phyloP scores from a whole-genome alignment of 352 stramenopile genomes.

The Phytophthora pinifolia region DNA sequence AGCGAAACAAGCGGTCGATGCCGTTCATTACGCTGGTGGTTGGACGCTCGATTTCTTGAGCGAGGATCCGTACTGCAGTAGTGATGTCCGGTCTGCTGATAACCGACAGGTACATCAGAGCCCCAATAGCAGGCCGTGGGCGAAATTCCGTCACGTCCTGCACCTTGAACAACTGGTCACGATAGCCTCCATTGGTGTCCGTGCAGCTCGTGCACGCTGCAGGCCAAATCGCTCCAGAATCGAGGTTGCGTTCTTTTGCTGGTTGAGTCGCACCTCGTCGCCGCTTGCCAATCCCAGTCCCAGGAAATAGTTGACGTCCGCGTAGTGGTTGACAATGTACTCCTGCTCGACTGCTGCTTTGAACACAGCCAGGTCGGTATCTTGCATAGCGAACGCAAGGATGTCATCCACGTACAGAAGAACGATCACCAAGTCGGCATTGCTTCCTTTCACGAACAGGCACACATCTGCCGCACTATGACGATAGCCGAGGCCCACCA shows the following conservation, averaged over 20 bases:
- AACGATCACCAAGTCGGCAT: conserved; percentile 15
- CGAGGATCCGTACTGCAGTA: too few species aligned
- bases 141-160: background rate
- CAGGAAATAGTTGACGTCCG: conserved; percentile 4
- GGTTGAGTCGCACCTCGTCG: conserved; percentile 5
- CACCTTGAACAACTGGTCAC: conserved; percentile 6
- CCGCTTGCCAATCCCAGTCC: conserved; percentile 4
- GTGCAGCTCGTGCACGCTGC: background rate
- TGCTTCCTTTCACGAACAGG: conserved; percentile 13
- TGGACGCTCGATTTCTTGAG: too few species aligned
- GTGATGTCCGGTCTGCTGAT: too few species aligned
- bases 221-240: conserved; percentile 11
- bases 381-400: conserved; percentile 11
- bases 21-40: too few species aligned
- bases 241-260: conserved; percentile 8
- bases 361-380: conserved; percentile 5
- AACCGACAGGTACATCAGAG: too few species aligned
- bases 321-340: conserved; percentile 10
- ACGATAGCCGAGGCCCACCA: background rate
- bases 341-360: conserved; percentile 4
- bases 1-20: too few species aligned
- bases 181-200: conserved; percentile 13
- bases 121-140: too few species aligned
- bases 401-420: conserved; percentile 37
- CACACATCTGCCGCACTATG: conserved; percentile 24